Evolutionary conservation across 306 rosid genomes (phyloP).

Genomic region (Vigna angularis): DNA sequence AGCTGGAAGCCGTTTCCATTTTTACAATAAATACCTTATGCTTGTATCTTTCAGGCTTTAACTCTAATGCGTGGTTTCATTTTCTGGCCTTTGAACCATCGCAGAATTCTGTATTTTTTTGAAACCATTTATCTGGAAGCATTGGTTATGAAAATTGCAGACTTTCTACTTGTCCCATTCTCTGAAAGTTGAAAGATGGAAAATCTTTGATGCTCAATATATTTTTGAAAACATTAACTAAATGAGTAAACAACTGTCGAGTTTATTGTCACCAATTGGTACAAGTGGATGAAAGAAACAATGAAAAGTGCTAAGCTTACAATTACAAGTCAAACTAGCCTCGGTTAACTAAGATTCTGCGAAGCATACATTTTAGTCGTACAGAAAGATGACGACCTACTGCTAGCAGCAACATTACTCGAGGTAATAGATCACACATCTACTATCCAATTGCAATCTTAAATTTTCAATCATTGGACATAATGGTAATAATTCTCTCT

Average conservation of each 20-base stretch:
- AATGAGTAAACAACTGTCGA: not conserved
- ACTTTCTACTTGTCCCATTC: not conserved
- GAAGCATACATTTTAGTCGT: too few relatives aligned
- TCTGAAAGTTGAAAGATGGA: constrained; percentile 1
- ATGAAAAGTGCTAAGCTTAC: not conserved
- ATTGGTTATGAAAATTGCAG: constrained; percentile 15
- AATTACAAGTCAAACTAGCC: not conserved
- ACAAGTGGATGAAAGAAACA: not conserved
- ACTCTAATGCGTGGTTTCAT: constrained; percentile 47
- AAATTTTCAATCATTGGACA: too few relatives aligned
- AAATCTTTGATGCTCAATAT: not conserved
- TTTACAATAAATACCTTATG: constrained; percentile 63
- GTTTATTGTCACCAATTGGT: not conserved
- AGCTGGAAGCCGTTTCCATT: constrained; percentile 58
- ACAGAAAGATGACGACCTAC: too few relatives aligned
- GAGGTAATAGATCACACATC: too few relatives aligned
- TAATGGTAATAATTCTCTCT: too few relatives aligned
- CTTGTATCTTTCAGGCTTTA: constrained; percentile 34
- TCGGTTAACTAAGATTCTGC: too few relatives aligned
- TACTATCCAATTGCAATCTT: too few relatives aligned
- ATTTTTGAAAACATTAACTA: constrained; percentile 14
- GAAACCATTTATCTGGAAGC: constrained; percentile 1
- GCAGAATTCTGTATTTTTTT: constrained; percentile 30
- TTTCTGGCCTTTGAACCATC: constrained; percentile 32
- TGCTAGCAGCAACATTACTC: too few relatives aligned